These are phyloP conservation scores for Paecilomyces dactylethromorphus DNA, from an alignment of 2,329 filamentous ascomycete genomes.

Conservation along the genomic window DNA sequence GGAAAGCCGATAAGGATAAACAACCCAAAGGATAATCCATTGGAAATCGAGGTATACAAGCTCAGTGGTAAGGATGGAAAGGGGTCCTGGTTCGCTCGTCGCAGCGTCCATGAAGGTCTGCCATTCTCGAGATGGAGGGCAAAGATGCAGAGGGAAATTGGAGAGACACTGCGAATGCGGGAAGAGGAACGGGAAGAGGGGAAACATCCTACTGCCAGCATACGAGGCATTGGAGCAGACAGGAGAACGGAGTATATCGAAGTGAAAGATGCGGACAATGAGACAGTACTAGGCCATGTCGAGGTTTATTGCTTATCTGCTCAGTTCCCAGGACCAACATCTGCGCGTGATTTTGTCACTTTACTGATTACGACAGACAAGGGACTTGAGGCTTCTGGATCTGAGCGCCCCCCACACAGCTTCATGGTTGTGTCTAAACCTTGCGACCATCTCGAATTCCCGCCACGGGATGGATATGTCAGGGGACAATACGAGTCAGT, in stretches of 20 bases:
- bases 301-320: constrained; percentile 78
- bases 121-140: constrained; percentile 71
- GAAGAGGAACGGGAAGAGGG: constrained; percentile 61
- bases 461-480: constrained; percentile 65
- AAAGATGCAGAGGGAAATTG: constrained; percentile 72
- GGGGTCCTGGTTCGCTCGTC: constrained; percentile 82
- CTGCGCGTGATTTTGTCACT: constrained; percentile 81
- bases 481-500: constrained; percentile 85
- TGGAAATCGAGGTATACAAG: constrained; percentile 74
- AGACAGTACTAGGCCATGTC: constrained; percentile 15
- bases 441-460: constrained; percentile 67
- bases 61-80: constrained; percentile 70
- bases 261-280: constrained; percentile 30
- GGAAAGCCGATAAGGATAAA: constrained; percentile 63
- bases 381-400: constrained; percentile 25
- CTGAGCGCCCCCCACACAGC: constrained; percentile 49
- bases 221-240: constrained; percentile 82
- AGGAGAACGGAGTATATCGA: constrained; percentile 59
- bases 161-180: constrained; percentile 65
- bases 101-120: constrained; percentile 73
- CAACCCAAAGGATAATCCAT: constrained; percentile 64
- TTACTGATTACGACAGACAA: constrained; percentile 61
- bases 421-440: constrained; percentile 87
- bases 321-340: constrained; percentile 82
- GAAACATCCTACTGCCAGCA: constrained; percentile 64